Evolutionary conservation across 1,284 basidiomycete genomes (phyloP).

Genomic region (Somion occarium): DNA sequence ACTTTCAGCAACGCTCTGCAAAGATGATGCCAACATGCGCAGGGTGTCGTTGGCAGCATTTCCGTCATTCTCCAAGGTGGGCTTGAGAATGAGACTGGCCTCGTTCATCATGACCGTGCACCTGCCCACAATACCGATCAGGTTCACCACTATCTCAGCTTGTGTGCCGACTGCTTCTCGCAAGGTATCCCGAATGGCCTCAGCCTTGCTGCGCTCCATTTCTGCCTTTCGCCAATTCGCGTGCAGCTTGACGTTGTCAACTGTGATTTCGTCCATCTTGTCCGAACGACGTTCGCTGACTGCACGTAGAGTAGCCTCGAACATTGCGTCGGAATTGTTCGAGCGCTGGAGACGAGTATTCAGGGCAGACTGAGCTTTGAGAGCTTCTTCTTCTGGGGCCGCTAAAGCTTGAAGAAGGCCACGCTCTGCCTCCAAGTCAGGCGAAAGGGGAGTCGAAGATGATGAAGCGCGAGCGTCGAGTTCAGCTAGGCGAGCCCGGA

Average conservation of each 20-base stretch:
- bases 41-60: slow-evolving; percentile 36
- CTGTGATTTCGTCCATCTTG: slow-evolving; percentile 68
- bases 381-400: slow-evolving; percentile 63
- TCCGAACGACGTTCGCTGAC: slow-evolving; percentile 77
- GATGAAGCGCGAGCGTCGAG: slow-evolving; percentile 46
- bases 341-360: slow-evolving; percentile 63
- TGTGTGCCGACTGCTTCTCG: slow-evolving; percentile 61
- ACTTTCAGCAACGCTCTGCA: slow-evolving; percentile 54
- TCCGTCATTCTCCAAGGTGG: slow-evolving; percentile 38
- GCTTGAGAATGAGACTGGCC: slow-evolving; percentile 51
- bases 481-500: slow-evolving; percentile 63
- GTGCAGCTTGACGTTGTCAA: slow-evolving; percentile 71
- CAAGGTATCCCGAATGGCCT: slow-evolving; percentile 67
- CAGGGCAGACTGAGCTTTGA: slow-evolving; percentile 57
- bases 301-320: slow-evolving; percentile 79
- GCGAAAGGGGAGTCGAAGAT: slow-evolving; percentile 37
- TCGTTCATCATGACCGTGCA: slow-evolving; percentile 73
- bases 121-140: slow-evolving; percentile 77
- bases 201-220: slow-evolving; percentile 68
- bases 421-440: slow-evolving; percentile 70
- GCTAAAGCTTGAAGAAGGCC: slow-evolving; percentile 68
- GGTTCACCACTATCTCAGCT: slow-evolving; percentile 61
- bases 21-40: slow-evolving; percentile 42
- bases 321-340: slow-evolving; percentile 73
- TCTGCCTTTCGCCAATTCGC: slow-evolving; percentile 64